phyloP scores from a whole-genome alignment of 2,329 filamentous ascomycete genomes.

The Fusarium foetens region DNA sequence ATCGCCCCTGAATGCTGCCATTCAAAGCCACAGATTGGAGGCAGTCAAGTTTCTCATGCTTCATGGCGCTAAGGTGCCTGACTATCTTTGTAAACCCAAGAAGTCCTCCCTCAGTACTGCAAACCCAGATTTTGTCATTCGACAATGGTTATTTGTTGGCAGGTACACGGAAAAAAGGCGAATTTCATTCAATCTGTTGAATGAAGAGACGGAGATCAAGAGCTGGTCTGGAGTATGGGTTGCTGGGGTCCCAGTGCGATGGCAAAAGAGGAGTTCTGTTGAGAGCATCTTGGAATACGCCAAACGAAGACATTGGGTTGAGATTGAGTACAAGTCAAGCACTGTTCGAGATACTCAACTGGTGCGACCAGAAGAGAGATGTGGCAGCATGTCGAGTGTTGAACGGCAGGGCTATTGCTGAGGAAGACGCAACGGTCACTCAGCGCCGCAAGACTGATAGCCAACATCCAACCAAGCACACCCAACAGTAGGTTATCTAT shows the following conservation, averaged over 20 bases:
- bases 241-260: background rate
- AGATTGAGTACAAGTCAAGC: background rate
- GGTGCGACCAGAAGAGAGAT: background rate
- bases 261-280: background rate
- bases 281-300: background rate
- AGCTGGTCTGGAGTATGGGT: background rate
- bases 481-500: background rate
- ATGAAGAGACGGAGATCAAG: background rate
- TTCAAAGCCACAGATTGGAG: background rate
- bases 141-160: background rate
- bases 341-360: background rate
- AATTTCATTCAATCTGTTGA: background rate
- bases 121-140: background rate
- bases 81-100: background rate
- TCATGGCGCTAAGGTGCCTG: background rate
- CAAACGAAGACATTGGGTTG: background rate
- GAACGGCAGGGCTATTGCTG: too few species aligned
- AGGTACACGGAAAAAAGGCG: background rate
- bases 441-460: background rate
- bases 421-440: background rate
- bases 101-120: accelerated
- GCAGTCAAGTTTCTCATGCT: background rate
- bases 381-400: background rate
- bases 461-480: too few species aligned
- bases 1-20: background rate